Percentiles rank a stretch among this genome's conserved stretches.
These are phyloP conservation scores for Akanthomyces dipterigenus DNA, from an alignment of 2,329 filamentous ascomycete genomes.

Conservation along the genomic window DNA sequence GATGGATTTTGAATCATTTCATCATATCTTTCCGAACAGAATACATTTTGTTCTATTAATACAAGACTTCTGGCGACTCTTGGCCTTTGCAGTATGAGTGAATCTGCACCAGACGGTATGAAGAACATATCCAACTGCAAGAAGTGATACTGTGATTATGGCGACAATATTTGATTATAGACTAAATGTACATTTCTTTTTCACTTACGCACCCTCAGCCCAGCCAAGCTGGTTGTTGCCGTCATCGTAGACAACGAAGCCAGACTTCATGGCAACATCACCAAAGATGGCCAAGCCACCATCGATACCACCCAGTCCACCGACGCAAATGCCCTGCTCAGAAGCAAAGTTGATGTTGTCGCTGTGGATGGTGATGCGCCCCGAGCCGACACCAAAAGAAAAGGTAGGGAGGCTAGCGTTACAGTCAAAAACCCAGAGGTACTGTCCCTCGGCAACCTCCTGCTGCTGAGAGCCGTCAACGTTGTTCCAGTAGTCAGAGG, in stretches of 20 bases:
- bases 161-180: neutral
- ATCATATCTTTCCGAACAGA: no score
- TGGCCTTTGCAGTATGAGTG: neutral
- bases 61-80: neutral
- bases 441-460: neutral
- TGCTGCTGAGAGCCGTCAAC: neutral
- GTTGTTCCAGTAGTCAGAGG: slow-evolving; percentile 38
- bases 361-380: slow-evolving; percentile 42
- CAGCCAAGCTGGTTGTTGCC: slow-evolving; percentile 44
- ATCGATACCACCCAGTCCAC: slow-evolving; percentile 55
- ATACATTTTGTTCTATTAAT: no score
- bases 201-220: slow-evolving; percentile 8
- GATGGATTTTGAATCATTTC: no score
- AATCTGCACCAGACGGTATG: neutral
- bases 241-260: slow-evolving; percentile 51
- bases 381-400: slow-evolving; percentile 48
- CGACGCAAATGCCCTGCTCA: slow-evolving; percentile 45
- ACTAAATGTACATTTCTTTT: neutral
- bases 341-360: neutral
- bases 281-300: slow-evolving; percentile 49
- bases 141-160: neutral
- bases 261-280: slow-evolving; percentile 54
- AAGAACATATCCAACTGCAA: neutral
- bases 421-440: slow-evolving; percentile 33
- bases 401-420: slow-evolving; percentile 38